Percentiles rank a stretch among this genome's conserved stretches.
phyloP scores from a whole-genome alignment of 768 basidiomycete genomes.

The Mycena metata region DNA sequence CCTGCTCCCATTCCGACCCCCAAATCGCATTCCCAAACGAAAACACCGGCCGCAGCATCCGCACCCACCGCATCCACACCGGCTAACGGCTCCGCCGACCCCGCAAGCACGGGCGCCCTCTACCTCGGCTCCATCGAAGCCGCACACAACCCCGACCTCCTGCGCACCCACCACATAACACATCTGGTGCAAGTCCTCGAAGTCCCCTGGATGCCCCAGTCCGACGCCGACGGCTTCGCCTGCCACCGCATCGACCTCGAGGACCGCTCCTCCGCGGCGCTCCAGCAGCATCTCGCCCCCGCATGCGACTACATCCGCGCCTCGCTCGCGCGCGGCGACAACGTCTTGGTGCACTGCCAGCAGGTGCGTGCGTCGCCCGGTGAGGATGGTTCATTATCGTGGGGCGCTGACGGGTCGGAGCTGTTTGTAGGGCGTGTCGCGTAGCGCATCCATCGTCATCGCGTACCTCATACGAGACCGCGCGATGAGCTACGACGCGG shows the following conservation, averaged over 20 bases:
- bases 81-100: background rate
- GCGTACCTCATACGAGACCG: constrained; percentile 68
- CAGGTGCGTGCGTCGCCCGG: constrained; percentile 53
- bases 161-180: constrained; percentile 63
- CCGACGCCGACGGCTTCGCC: constrained; percentile 31
- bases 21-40: background rate
- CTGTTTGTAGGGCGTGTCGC: constrained; percentile 63
- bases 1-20: background rate
- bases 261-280: constrained; percentile 60
- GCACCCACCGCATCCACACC: background rate
- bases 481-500: constrained; percentile 65
- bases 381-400: constrained; percentile 15
- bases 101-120: constrained; percentile 18
- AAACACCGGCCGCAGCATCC: background rate
- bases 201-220: constrained; percentile 68
- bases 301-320: constrained; percentile 63
- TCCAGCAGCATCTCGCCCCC: constrained; percentile 61
- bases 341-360: constrained; percentile 69
- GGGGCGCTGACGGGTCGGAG: background rate
- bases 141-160: constrained; percentile 66
- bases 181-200: constrained; percentile 79
- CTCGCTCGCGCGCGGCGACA: constrained; percentile 56
- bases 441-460: constrained; percentile 67
- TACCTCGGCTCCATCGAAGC: constrained; percentile 69
- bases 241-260: constrained; percentile 62